Base-by-base conservation (phyloP, 768 basidiomycete genomes). In the Pholiota molesta region DNA sequence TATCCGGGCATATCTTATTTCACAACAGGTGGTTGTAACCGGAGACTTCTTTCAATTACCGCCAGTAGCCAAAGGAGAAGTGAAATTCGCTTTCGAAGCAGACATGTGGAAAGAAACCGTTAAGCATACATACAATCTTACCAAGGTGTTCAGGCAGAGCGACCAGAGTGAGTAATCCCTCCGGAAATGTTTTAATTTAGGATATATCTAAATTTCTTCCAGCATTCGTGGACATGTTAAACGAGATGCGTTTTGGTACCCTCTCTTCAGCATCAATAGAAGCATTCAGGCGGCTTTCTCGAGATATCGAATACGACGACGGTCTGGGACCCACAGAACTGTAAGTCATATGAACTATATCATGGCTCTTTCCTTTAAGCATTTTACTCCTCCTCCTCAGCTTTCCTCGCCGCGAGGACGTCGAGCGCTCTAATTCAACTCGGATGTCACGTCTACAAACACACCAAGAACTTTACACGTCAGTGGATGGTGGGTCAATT, bases 31-130 rank as follows among this genome's bases (percentile, higher is more conserved):
- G 42, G 81, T 99, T 62, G 89, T 98, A 23, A 97, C 95, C 1
- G 97, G 97, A 8, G 97, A 99, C 72, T 99, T 99, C 78, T 98
- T 99, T 78, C 97, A 99, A 73, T 84, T 99, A 5, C 97, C 97
- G 0, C 97, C 97, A 2, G 95, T 99, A 0, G 79, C 80, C 7
- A 95, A 89, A 72, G 70, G 71, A n/a, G 72, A 75, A 56, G 85
- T 92, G 45, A 94, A 89, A 69, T 99, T 98, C 68, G 94, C 94
- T 1, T 99, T 99, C 70, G 95, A 99, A 69, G 95, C 95, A 0
- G 75, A 83, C 17, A 73, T 77, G 57, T 98, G 97, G 97, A 77
- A 75, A 37, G 75, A 88, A 65, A 79, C 88, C 3, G 85, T 99
- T 65, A 78, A 89, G 62, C 82, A 89, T 63, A 95, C 90, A 0